Base-by-base conservation (phyloP, 169 alveolate species). In the Miamiensis avidus region DNA sequence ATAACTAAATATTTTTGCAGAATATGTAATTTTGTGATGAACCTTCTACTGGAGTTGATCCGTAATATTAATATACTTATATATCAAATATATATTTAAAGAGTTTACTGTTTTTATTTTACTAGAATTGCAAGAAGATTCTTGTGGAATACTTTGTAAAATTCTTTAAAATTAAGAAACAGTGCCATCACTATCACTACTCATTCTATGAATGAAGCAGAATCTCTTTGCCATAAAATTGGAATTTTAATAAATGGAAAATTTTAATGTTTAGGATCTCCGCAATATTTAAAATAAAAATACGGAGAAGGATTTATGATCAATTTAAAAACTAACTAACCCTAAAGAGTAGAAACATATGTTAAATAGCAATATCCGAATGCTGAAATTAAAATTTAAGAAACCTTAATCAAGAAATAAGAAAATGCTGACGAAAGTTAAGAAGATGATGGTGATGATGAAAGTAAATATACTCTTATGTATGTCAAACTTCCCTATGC, bases 131-230 rank as follows among this genome's bases (percentile, higher is more conserved):
- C 88, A 34, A 88, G 89, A 90, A 88, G 96, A 78, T 87, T 82
- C 34, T 86, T 90, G 31, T 90, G 94, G 94, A 88, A 86, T 34
- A 90, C 89, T 34, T 85, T 92, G 65, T 34, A 81, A 0, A 82
- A 81, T 65, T 88, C 92, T 85, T 84, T 82, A 74, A 65, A 85
- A 74, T 78, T 88, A 82, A 86, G 92, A 74, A 79, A 85, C 29
- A 76, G 90, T 49, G 87, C 88, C n/a, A 89, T 93, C 25, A 87
- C 92, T 29, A 78, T 95, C 75, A 94, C 98, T 0, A 95, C 98
- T 32, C 98, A 95, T 86, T 86, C 95, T 0, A 91, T 94, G 93
- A 95, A 95, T 75, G 97, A 94, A 89, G 98, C 97, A 1, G 98
- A 95, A 77, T 86, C 88, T 31, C 78, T 94, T 16, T 88, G 96